Base-by-base conservation (phyloP, 2,329 filamentous ascomycete genomes). In the Madurella mycetomatis region DNA sequence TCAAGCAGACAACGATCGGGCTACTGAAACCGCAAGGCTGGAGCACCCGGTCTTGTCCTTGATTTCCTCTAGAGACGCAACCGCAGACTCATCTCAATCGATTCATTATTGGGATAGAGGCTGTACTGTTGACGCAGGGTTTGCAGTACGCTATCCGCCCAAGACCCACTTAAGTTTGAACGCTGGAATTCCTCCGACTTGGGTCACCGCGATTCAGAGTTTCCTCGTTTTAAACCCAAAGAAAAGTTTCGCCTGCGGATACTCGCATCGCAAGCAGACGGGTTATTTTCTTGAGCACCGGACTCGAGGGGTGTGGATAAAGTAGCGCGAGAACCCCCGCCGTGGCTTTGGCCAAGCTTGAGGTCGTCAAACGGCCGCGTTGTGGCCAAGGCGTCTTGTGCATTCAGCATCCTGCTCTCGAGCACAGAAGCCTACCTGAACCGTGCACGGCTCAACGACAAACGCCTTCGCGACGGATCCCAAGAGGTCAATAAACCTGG, bases 381-480 rank as follows among this genome's bases (percentile, higher is more conserved):
- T 55, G 56, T 60, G 59, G 59, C 50, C 59, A 53, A 52, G 54
- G 59, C 58, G 57, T 47, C 51, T 45, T 50, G 51, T 47, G 40
- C 39, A 41, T 53, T 53, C 31, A 49, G 32, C 40, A 45, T 42
- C 47, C 44, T 39, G 16, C 41, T 39, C 30, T 43, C 13, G 34
- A 50, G 53, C 47, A 55, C 54, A 45, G 54, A 41, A 56, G 47
- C 48, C 46, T 46, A 58, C 53, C 41, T 62, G 60, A 62, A 62
- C 61, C 61, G 61, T 63, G 61, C 61, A 62, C 61, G 57, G 49
- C 49, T 51, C 55, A 47, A 45, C 55, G 42, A 46, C 49, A 50
- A 50, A 41, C 37, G 19, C 46, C 37, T 37, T 37, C 13, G 13
- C 34, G 11, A 37, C 34, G 4, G 34, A 12, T 11, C 13, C 11